Evolutionary conservation across 306 rosid genomes (phyloP), one percentile per base, ranked within the genome.

Genomic region (Quillaja saponaria): DNA sequence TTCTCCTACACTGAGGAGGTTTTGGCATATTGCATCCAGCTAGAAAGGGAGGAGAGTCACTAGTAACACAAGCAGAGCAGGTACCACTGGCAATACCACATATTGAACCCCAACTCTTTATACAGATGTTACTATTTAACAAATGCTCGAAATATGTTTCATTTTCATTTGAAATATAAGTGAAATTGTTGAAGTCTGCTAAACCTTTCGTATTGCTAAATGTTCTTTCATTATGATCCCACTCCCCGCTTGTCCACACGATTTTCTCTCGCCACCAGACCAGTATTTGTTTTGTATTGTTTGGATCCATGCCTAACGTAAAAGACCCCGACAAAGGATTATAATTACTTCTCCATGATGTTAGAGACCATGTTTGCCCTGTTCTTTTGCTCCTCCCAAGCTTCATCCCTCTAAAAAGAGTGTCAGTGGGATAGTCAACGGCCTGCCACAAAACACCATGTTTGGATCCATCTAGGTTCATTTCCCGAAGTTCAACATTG

Each of bases 401-500:
- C 4, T 25, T 25, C 31, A 25, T 25, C 31, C 31, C 31, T 25
- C 3, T 2, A 25, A 25, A 2, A 25, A 25, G 31, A 25, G 31
- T 1, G 31, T 25, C 4, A 25, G 31, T 25, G 31, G 31, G 31
- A 25, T 25, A 25, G 4, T 25, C 31, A 25, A 1, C 2, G 4
- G 3, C 4, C 31, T 25, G 31, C 31, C 31, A 25, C 31, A 25
- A 25, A 25, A 25, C 2, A 25, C 4, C 31, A 4, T 25, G 31
- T 4, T 37, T 21, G 6, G 71, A 47, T 10, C 65, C 78, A 46
- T 53, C 58, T 13, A 40, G 44, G 13, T 49, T 74, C 40, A 61
- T 20, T 44, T 54, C 66, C 10, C 52, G 25, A 13, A 74, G 63
- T 13, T 59, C 48, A 60, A 74, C 60, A 45, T 74, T 74, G 10